Evolutionary conservation across 2,329 filamentous ascomycete species (phyloP).

Genomic region (Colletotrichum sp.): DNA sequence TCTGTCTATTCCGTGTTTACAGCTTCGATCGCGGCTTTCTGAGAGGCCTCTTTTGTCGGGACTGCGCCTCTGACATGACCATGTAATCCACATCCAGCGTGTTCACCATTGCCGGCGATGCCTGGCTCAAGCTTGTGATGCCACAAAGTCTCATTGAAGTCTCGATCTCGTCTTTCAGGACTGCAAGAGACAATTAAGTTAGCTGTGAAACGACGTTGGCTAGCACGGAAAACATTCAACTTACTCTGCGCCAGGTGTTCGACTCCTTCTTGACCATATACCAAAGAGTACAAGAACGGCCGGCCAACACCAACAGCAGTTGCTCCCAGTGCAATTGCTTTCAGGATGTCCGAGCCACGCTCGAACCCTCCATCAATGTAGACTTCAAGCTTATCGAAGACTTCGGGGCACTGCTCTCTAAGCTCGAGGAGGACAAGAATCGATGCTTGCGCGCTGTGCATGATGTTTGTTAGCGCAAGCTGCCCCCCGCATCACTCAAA

Average conservation of each 20-base stretch:
- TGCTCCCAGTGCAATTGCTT: conserved; percentile 68
- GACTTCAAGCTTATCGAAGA: conserved; percentile 42
- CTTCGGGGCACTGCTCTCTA: conserved; percentile 53
- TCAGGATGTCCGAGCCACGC: conserved; percentile 71
- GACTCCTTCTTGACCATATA: conserved; percentile 49
- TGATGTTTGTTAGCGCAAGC: conserved; percentile 56
- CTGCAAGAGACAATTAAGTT: background rate
- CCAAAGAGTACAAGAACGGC: conserved; percentile 63
- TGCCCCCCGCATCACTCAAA: conserved; percentile 22
- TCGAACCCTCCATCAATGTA: conserved; percentile 70
- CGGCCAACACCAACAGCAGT: conserved; percentile 73
- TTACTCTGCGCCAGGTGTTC: conserved; percentile 36
- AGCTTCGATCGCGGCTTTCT: background rate
- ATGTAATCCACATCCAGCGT: conserved; percentile 35
- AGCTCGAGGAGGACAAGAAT: conserved; percentile 26
- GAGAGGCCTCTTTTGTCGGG: background rate
- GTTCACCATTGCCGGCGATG: conserved; percentile 31
- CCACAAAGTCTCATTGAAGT: conserved; percentile 33
- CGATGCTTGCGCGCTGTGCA: conserved; percentile 33
- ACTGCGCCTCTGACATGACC: conserved; percentile 22
- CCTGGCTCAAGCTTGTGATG: conserved; percentile 32
- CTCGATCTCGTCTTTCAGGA: conserved; percentile 33
- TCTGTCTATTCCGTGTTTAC: background rate
- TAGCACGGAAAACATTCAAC: rapidly evolving
- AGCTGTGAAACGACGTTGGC: background rate